Base-by-base conservation (phyloP, 2,329 filamentous ascomycete species). In the Diaporthe vexans region DNA sequence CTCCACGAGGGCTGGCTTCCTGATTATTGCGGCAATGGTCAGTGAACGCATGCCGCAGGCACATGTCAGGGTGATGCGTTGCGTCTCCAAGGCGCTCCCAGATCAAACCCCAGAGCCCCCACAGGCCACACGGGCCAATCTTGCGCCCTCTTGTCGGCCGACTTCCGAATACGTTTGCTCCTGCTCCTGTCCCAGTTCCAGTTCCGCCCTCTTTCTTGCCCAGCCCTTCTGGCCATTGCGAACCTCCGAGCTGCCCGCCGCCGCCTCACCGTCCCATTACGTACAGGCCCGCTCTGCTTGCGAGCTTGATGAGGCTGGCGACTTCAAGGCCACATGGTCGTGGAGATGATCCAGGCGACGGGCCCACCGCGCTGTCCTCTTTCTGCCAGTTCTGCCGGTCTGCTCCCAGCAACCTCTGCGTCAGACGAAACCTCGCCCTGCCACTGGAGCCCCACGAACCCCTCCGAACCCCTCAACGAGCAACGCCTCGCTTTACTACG, bases 271-370 rank as follows among this genome's bases (percentile, higher is more conserved):
- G 63, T 68, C 63, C 15, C 46, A 72, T 74, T 74, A 74, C 73
- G 73, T 74, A 74, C 73, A 51, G 73, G 61, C 73, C 73, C 69
- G 68, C 69, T 67, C 69, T 40, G 52, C 52, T 51, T n/a, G 73
- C 37, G 56, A 21, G 63, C 63, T 68, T 19, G 48, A 54, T 54
- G 63, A 68, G 63, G 63, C 63, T 68, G 46, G 48, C 48, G 48
- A n/a, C 15, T 40, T 68, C 46, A 40, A n/a, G 33, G 48, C 63
- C 63, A 68, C 63, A 68, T 68, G 63, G 63, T 26, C 35, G 48
- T 68, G 63, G 63, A 68, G 63, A 52, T 17, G 29, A 21, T 17
- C 40, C 59, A 48, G 59, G 40, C 43, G 40, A 46, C 10, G 24
- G 59, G 26, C 37, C 59, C 59, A 63, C 59, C 24, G 24, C 24